Base-by-base conservation (phyloP, 805 yeast genomes). In the Debaryomyces castellii region DNA sequence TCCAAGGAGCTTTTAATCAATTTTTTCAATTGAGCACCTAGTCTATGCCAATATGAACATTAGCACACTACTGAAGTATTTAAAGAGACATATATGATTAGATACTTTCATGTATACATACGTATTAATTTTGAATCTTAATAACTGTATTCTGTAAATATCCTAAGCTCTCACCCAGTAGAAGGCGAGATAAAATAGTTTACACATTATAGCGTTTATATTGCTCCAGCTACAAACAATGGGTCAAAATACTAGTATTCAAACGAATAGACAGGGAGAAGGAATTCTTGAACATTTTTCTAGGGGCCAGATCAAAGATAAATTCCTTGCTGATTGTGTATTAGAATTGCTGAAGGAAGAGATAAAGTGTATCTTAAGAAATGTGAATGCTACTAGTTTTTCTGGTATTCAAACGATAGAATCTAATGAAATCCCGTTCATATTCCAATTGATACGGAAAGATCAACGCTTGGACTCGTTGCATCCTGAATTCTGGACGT, bases 1-100 rank as follows among this genome's bases (percentile, higher is more conserved):
- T 56, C 74, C n/a, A 64, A 63, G 48, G 64, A 60, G 12, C 40
- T 51, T 12, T 55, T 70, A 36, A 46, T 53, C 14, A 60, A 59
- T 21, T 51, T 53, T 18, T 62, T 69, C 34, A 50, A 38, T 35
- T 44, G 41, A 40, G 8, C n/a, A n/a, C n/a, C n/a, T n/a, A n/a
- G n/a, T n/a, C n/a, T n/a, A n/a, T n/a, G n/a, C n/a, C n/a, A n/a
- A n/a, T n/a, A n/a, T n/a, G n/a, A n/a, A n/a, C n/a, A n/a, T n/a
- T n/a, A n/a, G n/a, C n/a, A n/a, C n/a, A n/a, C n/a, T n/a, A n/a
- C n/a, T n/a, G n/a, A n/a, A n/a, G n/a, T n/a, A n/a, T n/a, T n/a
- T n/a, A n/a, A 22, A 8, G 8, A 22, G 8, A 5, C 24, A 20
- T 35, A 12, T 20, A 35, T 35, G 24, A 7, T 4, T 35, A 21